Percentiles rank a stretch among this genome's conserved stretches.
phyloP scores from a whole-genome alignment of 1,284 basidiomycete genomes.

The Trichosporon ovoides region DNA sequence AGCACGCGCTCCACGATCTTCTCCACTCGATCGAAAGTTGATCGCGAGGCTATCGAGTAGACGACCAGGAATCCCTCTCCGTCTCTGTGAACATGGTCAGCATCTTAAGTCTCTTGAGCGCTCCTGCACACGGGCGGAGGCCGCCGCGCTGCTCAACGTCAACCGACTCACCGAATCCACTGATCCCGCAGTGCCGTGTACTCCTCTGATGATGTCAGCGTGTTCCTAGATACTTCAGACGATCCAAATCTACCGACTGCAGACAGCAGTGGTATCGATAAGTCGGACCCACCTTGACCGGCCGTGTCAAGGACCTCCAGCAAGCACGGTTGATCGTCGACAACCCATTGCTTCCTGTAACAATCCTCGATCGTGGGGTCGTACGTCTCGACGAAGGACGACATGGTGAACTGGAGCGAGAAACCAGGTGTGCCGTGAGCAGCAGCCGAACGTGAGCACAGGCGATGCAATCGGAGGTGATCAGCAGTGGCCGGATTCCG shows the following conservation, averaged over 20 bases:
- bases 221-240: no score
- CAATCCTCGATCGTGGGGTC: slow-evolving; percentile 83
- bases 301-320: slow-evolving; percentile 91
- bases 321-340: slow-evolving; percentile 86
- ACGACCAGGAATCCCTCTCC: slow-evolving; percentile 98
- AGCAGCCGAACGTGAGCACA: background rate
- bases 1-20: slow-evolving; percentile 92
- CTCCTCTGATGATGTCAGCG: slow-evolving; percentile 61
- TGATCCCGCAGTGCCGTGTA: slow-evolving; percentile 97
- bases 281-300: slow-evolving; percentile 69
- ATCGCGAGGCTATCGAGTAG: slow-evolving; percentile 92
- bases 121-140: background rate
- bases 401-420: slow-evolving; percentile 69
- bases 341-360: slow-evolving; percentile 84
- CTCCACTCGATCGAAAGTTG: slow-evolving; percentile 89
- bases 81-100: slow-evolving; percentile 58
- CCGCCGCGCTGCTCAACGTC: background rate
- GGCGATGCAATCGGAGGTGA: background rate
- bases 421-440: background rate
- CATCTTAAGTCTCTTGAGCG: background rate
- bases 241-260: background rate
- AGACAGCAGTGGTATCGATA: background rate
- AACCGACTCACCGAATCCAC: slow-evolving; percentile 81
- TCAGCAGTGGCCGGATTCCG: background rate
- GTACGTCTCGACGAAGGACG: slow-evolving; percentile 72